Conservation (phyloP, 352 stramenopile species). For the Phytophthora lateralis region DNA sequence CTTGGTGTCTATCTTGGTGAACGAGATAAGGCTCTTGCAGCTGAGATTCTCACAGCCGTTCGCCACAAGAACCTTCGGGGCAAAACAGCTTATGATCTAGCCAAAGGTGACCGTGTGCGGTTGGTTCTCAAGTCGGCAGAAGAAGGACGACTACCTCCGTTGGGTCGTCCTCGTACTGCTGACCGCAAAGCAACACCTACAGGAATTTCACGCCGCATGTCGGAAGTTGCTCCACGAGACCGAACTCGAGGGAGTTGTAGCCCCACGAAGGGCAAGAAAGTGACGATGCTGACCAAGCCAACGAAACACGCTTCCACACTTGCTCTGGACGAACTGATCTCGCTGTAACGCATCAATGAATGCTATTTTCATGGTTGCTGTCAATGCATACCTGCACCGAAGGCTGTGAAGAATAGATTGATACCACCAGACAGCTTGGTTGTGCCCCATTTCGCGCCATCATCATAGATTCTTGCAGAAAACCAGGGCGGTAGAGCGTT, state of each 20-base stretch:
- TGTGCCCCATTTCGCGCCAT: not conserved
- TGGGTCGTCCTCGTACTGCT: conserved; percentile 24
- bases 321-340: conserved; percentile 12
- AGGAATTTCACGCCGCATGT: conserved; percentile 32
- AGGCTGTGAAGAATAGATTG: conserved; percentile 10
- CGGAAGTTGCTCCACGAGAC: conserved; percentile 28
- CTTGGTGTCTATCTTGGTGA: conserved; percentile 45
- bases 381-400: not conserved
- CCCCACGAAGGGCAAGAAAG: conserved; percentile 19
- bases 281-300: conserved; percentile 18
- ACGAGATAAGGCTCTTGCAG: conserved; percentile 31
- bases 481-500: not conserved
- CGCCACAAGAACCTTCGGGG: conserved; percentile 52
- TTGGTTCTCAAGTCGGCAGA: conserved; percentile 52
- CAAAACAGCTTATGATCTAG: conserved; percentile 43
- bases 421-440: not conserved
- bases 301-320: conserved; percentile 15
- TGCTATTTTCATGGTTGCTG: conserved; percentile 31
- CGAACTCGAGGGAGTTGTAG: conserved; percentile 8
- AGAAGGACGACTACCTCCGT: conserved; percentile 46
- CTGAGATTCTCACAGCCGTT: conserved; percentile 41
- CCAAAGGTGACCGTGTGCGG: conserved; percentile 54
- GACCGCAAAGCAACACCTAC: not conserved
- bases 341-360: conserved; percentile 22
- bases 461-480: not conserved